phyloP scores from a whole-genome alignment of 306 rosid genomes.

The Sphenostylis stenocarpa region DNA sequence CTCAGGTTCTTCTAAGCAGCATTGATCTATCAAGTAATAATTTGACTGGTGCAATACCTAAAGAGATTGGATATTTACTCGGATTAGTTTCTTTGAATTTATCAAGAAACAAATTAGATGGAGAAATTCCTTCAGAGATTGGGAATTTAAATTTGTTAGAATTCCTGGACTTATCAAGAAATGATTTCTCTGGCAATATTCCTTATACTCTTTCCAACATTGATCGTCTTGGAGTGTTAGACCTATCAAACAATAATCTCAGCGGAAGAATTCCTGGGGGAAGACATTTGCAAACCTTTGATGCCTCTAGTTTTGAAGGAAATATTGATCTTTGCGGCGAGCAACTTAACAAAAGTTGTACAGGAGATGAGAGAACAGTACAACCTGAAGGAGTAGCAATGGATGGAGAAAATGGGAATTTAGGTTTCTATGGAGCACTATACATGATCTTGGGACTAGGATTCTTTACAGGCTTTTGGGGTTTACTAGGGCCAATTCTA shows the following conservation, averaged over 20 bases:
- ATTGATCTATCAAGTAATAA: neutral
- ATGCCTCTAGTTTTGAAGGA: neutral
- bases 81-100: neutral
- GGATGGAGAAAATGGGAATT: neutral
- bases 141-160: too few relatives aligned
- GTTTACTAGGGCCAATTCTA: neutral
- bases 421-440: slow-evolving; percentile 13
- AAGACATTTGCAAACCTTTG: neutral
- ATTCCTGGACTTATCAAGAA: too few relatives aligned
- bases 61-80: neutral
- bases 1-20: neutral
- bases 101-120: neutral
- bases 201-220: too few relatives aligned
- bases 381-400: neutral
- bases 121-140: neutral
- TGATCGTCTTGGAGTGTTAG: too few relatives aligned
- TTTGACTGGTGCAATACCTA: neutral
- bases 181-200: too few relatives aligned
- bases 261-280: neutral
- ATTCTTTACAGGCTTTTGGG: neutral
- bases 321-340: slow-evolving; percentile 7
- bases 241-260: too few relatives aligned
- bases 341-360: slow-evolving; percentile 7
- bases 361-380: neutral
- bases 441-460: slow-evolving; percentile 25